phyloP scores from a whole-genome alignment of 306 rosid species.

The Neltuma alba region DNA sequence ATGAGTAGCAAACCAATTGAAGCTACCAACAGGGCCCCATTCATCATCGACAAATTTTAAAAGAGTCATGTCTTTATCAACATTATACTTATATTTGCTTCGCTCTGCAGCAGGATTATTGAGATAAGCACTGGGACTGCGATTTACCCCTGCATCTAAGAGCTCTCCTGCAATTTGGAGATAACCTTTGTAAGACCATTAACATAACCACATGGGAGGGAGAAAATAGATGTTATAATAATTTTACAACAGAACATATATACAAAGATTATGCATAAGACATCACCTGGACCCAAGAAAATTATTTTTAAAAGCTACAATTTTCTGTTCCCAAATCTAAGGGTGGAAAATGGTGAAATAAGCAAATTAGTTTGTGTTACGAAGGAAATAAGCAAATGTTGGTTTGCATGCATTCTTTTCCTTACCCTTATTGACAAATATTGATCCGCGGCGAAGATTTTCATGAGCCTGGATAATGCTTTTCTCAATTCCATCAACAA shows the following conservation, averaged over 20 bases:
- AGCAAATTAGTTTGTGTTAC: neutral
- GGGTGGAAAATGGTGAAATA: neutral
- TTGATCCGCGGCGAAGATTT: slow-evolving; percentile 79
- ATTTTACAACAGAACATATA: neutral
- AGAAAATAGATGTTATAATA: neutral
- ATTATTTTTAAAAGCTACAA: neutral
- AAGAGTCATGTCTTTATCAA: slow-evolving; percentile 91
- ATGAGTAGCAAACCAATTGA: slow-evolving; percentile 96
- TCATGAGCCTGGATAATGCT: slow-evolving; percentile 83
- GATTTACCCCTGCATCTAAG: slow-evolving; percentile 82
- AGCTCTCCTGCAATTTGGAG: slow-evolving; percentile 70
- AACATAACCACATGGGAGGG: slow-evolving; percentile 1
- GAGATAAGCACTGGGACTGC: slow-evolving; percentile 95
- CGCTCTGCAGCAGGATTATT: slow-evolving; percentile 83
- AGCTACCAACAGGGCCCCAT: slow-evolving; percentile 91
- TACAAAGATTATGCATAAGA: neutral
- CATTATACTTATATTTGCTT: slow-evolving; percentile 66
- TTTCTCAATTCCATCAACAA: slow-evolving; percentile 94
- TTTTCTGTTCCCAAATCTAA: slow-evolving; percentile 3
- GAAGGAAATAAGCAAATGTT: neutral
- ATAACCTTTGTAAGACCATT: slow-evolving; percentile 28
- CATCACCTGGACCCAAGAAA: neutral
- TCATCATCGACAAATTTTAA: slow-evolving; percentile 79
- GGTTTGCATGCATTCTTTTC: slow-evolving; percentile 23
- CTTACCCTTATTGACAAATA: slow-evolving; percentile 75